Percentiles rank a stretch among this genome's conserved stretches.
These are phyloP conservation scores for Stemphylium lycopersici DNA, from an alignment of 2,329 filamentous ascomycete genomes.

Conservation along the genomic window DNA sequence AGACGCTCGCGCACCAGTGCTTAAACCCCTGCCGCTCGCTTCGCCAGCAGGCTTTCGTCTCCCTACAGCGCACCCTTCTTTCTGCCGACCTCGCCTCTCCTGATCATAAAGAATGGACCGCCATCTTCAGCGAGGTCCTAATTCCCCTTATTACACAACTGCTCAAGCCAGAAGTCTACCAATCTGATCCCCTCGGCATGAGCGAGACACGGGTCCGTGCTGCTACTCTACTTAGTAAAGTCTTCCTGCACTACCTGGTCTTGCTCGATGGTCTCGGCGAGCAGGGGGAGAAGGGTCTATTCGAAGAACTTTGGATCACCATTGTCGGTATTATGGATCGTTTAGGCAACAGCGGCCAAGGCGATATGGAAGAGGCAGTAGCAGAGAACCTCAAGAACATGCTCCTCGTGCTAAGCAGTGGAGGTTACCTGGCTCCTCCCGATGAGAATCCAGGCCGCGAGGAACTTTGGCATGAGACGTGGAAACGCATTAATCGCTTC, in stretches of 20 bases:
- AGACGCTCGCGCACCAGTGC: constrained; percentile 85
- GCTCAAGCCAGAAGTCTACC: constrained; percentile 93
- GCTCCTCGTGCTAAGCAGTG: constrained; percentile 90
- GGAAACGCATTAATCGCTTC: constrained; percentile 65
- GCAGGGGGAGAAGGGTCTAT: constrained; percentile 66
- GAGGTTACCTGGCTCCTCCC: constrained; percentile 79
- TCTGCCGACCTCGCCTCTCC: constrained; percentile 83
- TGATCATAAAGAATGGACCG: constrained; percentile 89
- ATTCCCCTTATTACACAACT: constrained; percentile 88
- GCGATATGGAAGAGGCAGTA: constrained; percentile 91
- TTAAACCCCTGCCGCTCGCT: constrained; percentile 94
- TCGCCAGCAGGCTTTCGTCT: constrained; percentile 83
- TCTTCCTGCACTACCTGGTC: constrained; percentile 92
- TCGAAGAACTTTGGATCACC: constrained; percentile 82
- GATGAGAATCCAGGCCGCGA: constrained; percentile 57
- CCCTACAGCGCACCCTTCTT: constrained; percentile 82
- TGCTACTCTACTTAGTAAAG: constrained; percentile 89
- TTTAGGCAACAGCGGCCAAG: constrained; percentile 93
- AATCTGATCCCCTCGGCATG: constrained; percentile 90
- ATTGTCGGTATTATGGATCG: constrained; percentile 95
- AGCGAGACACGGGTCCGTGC: constrained; percentile 92
- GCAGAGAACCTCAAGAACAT: constrained; percentile 97
- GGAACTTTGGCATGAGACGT: constrained; percentile 66
- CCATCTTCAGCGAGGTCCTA: constrained; percentile 91
- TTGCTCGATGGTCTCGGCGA: constrained; percentile 74